These are phyloP conservation scores for Aspergillus bridgeri DNA, from an alignment of 495 filamentous ascomycete genomes.

Conservation along the genomic window DNA sequence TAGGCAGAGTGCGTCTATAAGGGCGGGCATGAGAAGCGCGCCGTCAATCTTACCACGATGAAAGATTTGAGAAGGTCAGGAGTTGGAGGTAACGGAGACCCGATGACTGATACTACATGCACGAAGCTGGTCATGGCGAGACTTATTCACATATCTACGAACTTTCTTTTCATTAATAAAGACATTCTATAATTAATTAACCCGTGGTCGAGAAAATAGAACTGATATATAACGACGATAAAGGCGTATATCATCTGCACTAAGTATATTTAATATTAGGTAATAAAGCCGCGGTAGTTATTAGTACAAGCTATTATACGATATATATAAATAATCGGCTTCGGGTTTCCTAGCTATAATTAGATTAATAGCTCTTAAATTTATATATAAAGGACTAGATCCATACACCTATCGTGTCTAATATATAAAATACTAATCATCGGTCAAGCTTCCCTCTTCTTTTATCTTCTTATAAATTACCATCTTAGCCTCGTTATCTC, in stretches of 20 bases:
- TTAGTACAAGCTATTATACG: constrained; percentile 22
- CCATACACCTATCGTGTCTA: constrained; percentile 25
- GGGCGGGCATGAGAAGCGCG: constrained; percentile 12
- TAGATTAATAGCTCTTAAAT: neutral
- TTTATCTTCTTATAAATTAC: constrained; percentile 20
- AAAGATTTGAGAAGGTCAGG: constrained; percentile 13
- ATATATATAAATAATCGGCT: constrained; percentile 27
- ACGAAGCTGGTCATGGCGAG: constrained; percentile 16
- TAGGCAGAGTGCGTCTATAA: constrained; percentile 17
- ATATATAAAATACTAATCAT: constrained; percentile 31
- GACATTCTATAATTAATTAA: too few relatives aligned
- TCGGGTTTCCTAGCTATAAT: constrained; percentile 20
- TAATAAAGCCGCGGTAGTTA: constrained; percentile 13
- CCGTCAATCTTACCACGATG: constrained; percentile 6
- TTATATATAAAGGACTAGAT: too few relatives aligned
- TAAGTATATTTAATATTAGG: constrained; percentile 16
- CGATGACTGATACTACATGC: constrained; percentile 18
- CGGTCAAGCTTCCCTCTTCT: constrained; percentile 29
- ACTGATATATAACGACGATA: constrained; percentile 26
- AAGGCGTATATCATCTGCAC: constrained; percentile 24
- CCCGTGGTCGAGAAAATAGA: too few relatives aligned
- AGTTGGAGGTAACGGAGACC: constrained; percentile 15
- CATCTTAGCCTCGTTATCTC: constrained; percentile 8
- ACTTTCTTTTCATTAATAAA: constrained; percentile 2
- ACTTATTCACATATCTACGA: constrained; percentile 16